Evolutionary conservation across 2,329 filamentous ascomycete species (phyloP).

Genomic region (Amesomyces nigricolor): DNA sequence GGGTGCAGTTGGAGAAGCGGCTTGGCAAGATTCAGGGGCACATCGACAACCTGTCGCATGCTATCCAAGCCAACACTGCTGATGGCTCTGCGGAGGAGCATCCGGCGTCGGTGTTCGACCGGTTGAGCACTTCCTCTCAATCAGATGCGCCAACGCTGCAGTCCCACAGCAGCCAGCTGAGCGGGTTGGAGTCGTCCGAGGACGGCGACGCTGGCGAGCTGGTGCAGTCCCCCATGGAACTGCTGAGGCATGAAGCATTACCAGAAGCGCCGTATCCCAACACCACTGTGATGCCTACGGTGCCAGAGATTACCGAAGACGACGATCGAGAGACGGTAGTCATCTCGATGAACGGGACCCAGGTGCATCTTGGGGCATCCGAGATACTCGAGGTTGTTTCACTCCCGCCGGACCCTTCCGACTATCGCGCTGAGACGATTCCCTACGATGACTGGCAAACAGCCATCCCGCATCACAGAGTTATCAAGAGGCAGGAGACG

Average conservation of each 20-base stretch:
- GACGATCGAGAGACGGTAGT: constrained; percentile 32
- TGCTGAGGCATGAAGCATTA: neutral
- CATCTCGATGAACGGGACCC: constrained; percentile 18
- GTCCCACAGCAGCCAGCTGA: constrained; percentile 31
- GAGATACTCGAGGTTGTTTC: neutral
- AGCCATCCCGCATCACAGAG: constrained; percentile 35
- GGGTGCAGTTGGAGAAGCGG: constrained; percentile 32
- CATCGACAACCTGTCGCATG: constrained; percentile 40
- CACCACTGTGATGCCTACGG: constrained; percentile 26
- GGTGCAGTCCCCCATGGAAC: constrained; percentile 29
- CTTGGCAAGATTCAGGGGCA: constrained; percentile 37
- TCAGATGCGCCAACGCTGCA: constrained; percentile 39
- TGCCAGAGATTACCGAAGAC: constrained; percentile 23
- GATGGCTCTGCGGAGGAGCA: constrained; percentile 31
- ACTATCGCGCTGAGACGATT: constrained; percentile 4
- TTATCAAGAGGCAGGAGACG: constrained; percentile 35
- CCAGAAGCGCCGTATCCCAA: constrained; percentile 28
- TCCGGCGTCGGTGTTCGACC: constrained; percentile 46
- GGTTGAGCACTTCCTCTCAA: constrained; percentile 44
- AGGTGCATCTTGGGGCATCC: constrained; percentile 3
- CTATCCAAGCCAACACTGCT: constrained; percentile 35
- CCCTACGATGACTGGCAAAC: constrained; percentile 21
- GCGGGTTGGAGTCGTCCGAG: constrained; percentile 13
- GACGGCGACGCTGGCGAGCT: constrained; percentile 1
- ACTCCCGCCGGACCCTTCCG: constrained; percentile 9